Evolutionary conservation across 2,329 filamentous ascomycete species (phyloP).

Genomic region (Calonectria montana): DNA sequence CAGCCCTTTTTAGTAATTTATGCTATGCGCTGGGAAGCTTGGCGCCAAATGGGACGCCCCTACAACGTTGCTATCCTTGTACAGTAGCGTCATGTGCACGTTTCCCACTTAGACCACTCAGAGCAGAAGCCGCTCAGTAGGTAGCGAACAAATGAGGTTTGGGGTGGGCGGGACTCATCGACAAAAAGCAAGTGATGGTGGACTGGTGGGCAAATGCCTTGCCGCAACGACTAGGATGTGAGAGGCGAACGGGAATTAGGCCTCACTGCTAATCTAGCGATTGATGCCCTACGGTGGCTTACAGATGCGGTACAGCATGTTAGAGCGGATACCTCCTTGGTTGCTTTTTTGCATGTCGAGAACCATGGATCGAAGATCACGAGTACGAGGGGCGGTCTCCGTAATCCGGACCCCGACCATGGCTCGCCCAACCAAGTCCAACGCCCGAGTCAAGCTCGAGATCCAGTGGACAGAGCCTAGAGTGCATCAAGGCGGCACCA

Average conservation of each 20-base stretch:
- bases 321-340: constrained; percentile 1
- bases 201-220: constrained; percentile 30
- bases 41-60: constrained; percentile 7
- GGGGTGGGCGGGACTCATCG: constrained; percentile 13
- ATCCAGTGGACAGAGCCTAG: constrained; percentile 1
- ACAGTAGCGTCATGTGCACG: constrained; percentile 42
- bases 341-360: constrained; percentile 15
- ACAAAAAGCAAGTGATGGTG: constrained; percentile 26
- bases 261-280: constrained; percentile 27
- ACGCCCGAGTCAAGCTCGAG: background rate
- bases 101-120: constrained; percentile 30
- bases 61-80: constrained; percentile 25
- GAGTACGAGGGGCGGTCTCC: constrained; percentile 11
- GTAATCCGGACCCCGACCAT: background rate
- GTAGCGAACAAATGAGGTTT: constrained; percentile 34
- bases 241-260: constrained; percentile 27
- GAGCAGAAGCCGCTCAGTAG: constrained; percentile 24
- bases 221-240: constrained; percentile 25
- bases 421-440: background rate
- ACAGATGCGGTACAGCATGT: constrained; percentile 7
- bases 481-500: background rate
- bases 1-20: constrained; percentile 9
- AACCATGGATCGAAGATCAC: constrained; percentile 20
- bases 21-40: constrained; percentile 1
- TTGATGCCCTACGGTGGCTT: constrained; percentile 31